Evolutionary conservation across 305 asterid species (phyloP), one percentile per base, ranked within the genome.

Genomic region (Fraxinus sp.): DNA sequence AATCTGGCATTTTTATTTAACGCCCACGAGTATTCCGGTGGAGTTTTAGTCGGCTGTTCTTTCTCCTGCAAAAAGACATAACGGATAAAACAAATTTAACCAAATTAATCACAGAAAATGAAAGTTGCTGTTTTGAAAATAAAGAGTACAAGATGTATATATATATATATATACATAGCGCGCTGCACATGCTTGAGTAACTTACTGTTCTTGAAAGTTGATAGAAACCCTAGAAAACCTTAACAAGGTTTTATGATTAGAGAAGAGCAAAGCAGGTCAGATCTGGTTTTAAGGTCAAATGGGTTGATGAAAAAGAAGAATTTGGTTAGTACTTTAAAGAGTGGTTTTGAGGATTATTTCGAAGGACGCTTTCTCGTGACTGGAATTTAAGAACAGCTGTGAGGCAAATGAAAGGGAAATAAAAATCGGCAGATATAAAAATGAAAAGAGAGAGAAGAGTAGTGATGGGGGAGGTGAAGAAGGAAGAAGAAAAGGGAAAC

Each of bases 311-410:
- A 77, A 86, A 84, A 79, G 85, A 35, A 84, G 62, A 32, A 68
- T 83, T 76, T 79, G 81, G 88, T 79, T 75, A 75, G 6, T 49
- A 64, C 14, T 26, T 82, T 72, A 39, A 79, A 43, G 79, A 77
- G 81, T 74, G 83, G 81, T 80, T 83, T 85, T 85, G 52, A 46
- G 84, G 81, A 43, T 77, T 77, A 84, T 49, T 49, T 78, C 62
- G 73, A 77, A 49, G 43, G 91, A 83, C 80, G 85, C 87, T 89
- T 89, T 92, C 97, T 90, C 91, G 98, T 92, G 98, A 96, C 85
- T 85, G 81, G 98, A 94, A 96, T 94, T 93, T 86, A 93, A 88
- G 94, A 84, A 86, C 92, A 90, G 90, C 26, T 78, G 76, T 77
- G 83, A 81, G 84, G 73, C 16, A 35, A 86, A 62, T 84, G 91